Evolutionary conservation across 1,284 basidiomycete species (phyloP).

Genomic region (Boletus sp.): DNA sequence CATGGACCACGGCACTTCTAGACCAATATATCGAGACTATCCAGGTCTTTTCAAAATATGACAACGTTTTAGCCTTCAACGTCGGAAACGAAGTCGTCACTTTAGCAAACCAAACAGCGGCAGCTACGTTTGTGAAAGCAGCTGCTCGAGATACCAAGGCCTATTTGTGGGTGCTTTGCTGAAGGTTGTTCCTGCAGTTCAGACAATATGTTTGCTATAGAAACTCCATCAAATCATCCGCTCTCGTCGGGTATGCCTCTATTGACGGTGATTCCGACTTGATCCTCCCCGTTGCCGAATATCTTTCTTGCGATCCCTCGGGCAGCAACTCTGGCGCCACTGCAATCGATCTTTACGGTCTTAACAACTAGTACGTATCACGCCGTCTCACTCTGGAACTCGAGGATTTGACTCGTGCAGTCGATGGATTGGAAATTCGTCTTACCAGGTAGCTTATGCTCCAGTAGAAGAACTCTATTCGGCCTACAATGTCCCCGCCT

Average conservation of each 20-base stretch:
- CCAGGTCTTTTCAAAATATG: conserved; percentile 78
- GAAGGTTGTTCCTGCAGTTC: background rate
- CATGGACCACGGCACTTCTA: conserved; percentile 86
- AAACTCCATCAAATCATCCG: conserved; percentile 65
- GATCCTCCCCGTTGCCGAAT: conserved; percentile 75
- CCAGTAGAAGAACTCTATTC: conserved; percentile 57
- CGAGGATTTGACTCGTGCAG: conserved; percentile 41
- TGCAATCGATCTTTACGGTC: conserved; percentile 83
- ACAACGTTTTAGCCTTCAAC: conserved; percentile 84
- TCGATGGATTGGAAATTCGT: conserved; percentile 80
- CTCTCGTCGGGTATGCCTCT: conserved; percentile 84
- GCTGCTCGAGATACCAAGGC: conserved; percentile 88
- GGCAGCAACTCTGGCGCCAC: conserved; percentile 57
- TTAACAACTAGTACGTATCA: conserved; percentile 73
- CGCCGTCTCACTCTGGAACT: conserved; percentile 2
- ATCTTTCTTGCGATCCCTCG: conserved; percentile 76
- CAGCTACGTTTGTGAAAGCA: conserved; percentile 86
- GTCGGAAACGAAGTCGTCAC: conserved; percentile 90
- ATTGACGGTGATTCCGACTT: conserved; percentile 76
- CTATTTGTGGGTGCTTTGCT: conserved; percentile 64
- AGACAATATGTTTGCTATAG: conserved; percentile 39
- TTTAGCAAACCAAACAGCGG: conserved; percentile 56
- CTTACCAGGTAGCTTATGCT: conserved; percentile 60
- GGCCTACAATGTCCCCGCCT: conserved; percentile 79
- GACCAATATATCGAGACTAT: conserved; percentile 82